phyloP scores from a whole-genome alignment of 495 filamentous ascomycete genomes.

The Penicillium macrosclerotiorum region DNA sequence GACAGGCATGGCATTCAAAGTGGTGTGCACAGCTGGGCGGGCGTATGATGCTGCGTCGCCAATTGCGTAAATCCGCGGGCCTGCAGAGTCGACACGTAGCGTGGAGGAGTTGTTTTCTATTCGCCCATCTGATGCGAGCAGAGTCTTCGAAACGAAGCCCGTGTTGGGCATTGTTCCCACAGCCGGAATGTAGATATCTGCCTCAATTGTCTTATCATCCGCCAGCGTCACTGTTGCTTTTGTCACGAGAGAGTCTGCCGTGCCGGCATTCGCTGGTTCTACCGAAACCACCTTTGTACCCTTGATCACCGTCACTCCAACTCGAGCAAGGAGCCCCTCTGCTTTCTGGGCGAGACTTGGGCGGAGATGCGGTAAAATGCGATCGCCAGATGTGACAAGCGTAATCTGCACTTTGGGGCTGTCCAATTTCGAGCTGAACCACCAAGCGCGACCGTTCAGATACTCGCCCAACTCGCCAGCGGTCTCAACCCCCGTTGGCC shows the following conservation, averaged over 20 bases:
- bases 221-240: conserved; percentile 31
- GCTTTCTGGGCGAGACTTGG: conserved; percentile 35
- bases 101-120: conserved; percentile 42
- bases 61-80: conserved; percentile 45
- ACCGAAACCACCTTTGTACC: conserved; percentile 24
- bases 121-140: conserved; percentile 35
- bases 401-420: conserved; percentile 44
- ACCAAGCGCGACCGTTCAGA: conserved; percentile 41
- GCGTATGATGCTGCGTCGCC: conserved; percentile 40
- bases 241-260: conserved; percentile 14
- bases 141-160: conserved; percentile 29
- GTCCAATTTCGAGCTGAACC: conserved; percentile 23
- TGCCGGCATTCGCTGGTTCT: conserved; percentile 19
- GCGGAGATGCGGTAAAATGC: conserved; percentile 46
- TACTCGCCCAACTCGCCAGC: conserved; percentile 53
- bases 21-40: conserved; percentile 35
- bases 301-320: conserved; percentile 47
- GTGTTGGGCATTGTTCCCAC: conserved; percentile 47
- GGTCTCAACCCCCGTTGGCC: conserved; percentile 41
- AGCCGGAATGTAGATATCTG: conserved; percentile 51
- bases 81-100: conserved; percentile 48
- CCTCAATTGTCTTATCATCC: conserved; percentile 34
- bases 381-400: conserved; percentile 35
- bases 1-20: conserved; percentile 38
- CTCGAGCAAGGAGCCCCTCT: conserved; percentile 36